Base-by-base conservation (phyloP, 2,329 filamentous ascomycete species). In the Ophiobolus disseminans region DNA sequence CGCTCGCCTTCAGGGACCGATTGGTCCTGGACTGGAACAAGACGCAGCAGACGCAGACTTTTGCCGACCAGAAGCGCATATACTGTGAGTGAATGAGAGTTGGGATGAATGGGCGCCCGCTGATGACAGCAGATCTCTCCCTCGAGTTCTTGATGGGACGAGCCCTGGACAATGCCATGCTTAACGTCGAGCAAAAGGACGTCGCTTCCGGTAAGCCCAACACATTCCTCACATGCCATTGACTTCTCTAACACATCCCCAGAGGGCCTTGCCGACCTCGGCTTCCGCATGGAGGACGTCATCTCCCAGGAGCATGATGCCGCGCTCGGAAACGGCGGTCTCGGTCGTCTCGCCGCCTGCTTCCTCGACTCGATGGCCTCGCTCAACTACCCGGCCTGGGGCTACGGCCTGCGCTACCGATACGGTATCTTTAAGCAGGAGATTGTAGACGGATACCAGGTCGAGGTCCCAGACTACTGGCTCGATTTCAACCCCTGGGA, bases 401-500 rank as follows among this genome's bases (percentile, higher is more conserved):
- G 94, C 26, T 99, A 99, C 67, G 94, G 93, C 45, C 79, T 99
- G 61, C 86, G 94, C 68, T 99, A 99, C 79, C 83, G 91, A 73
- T 97, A 97, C 54, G 78, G 78, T 70, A 99, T 99, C 73, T 99
- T 99, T 86, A 97, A 97, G 80, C 94, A 99, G 79, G 94, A 97
- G 78, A 97, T 99, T 65, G 87, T 97, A 51, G 89, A 97, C 68
- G 94, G 94, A 48, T 99, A 97, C 73, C 94, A 99, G 75, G 91
- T 99, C 57, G 94, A 99, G 71, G 89, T 97, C 50, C 94, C 94
- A 16, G 94, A 99, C 73, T 97, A 99, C 77, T 99, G 94, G 94
- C 85, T 99, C 44, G 94, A 97, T 73, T 97, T 97, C 76, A 99
- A 99, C 75, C 94, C 94, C 0, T 99, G 94, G 94, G 94, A 99